phyloP scores from a whole-genome alignment of 495 filamentous ascomycete species.

The Aspergillus kassunensis region DNA sequence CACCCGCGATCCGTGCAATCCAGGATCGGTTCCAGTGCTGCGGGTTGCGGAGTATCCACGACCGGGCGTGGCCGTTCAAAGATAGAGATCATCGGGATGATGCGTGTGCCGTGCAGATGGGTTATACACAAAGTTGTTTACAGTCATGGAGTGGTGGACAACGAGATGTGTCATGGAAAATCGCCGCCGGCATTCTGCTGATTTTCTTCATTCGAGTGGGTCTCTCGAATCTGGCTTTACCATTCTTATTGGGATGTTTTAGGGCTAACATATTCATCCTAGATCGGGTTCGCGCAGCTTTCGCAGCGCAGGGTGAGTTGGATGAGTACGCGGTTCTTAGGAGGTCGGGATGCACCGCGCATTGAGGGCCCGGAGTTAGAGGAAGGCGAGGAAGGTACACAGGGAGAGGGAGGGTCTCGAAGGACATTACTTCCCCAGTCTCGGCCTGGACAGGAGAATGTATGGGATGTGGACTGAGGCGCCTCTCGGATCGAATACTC shows the following conservation, averaged over 20 bases:
- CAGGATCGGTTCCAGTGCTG: slow-evolving; percentile 65
- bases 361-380: slow-evolving; percentile 11
- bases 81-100: slow-evolving; percentile 27
- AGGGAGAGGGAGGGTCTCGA: slow-evolving; percentile 6
- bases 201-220: slow-evolving; percentile 22
- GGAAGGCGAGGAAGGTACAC: slow-evolving; percentile 8
- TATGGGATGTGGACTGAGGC: slow-evolving; percentile 12
- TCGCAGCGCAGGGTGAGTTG: slow-evolving; percentile 4
- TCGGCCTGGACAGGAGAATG: slow-evolving; percentile 4
- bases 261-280: neutral
- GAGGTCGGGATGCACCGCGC: slow-evolving; percentile 10
- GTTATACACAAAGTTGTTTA: slow-evolving; percentile 26
- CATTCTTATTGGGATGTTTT: no score
- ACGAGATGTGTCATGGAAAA: slow-evolving; percentile 22
- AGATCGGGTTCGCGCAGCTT: slow-evolving; percentile 8
- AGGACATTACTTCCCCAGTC: slow-evolving; percentile 13
- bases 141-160: slow-evolving; percentile 25
- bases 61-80: slow-evolving; percentile 58
- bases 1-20: slow-evolving; percentile 50
- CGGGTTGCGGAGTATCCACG: slow-evolving; percentile 50
- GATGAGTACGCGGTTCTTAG: slow-evolving; percentile 6
- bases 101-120: slow-evolving; percentile 26
- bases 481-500: no score
- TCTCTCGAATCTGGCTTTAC: no score
- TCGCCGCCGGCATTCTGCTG: slow-evolving; percentile 25